Conservation (phyloP, 2,329 filamentous ascomycete genomes). For the Botrytis byssoidea region DNA sequence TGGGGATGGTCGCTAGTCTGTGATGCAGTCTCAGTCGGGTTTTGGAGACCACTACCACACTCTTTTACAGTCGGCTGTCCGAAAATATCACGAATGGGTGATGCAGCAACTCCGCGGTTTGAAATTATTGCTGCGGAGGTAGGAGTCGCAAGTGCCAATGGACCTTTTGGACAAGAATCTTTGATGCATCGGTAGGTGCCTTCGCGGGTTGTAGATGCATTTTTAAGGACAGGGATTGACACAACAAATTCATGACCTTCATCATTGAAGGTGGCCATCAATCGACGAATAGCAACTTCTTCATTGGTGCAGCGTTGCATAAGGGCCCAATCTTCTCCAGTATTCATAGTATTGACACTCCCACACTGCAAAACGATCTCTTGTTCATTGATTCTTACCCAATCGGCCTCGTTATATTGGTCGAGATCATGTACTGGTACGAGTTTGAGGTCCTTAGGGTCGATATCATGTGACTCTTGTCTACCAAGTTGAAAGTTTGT, state of each 20-base stretch:
- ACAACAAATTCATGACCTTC: slow-evolving; percentile 13
- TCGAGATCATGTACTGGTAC: not conserved
- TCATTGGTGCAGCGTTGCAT: slow-evolving; percentile 17
- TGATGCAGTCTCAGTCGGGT: not conserved
- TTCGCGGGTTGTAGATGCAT: not conserved
- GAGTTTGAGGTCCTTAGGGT: slow-evolving; percentile 20
- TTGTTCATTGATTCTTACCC: slow-evolving; percentile 11
- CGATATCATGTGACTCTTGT: slow-evolving; percentile 6
- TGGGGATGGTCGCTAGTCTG: not conserved
- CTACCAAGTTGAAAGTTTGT: not conserved
- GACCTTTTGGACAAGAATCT: not conserved
- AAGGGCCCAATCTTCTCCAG: slow-evolving; percentile 18
- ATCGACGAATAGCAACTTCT: slow-evolving; percentile 17
- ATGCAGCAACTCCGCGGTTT: not conserved
- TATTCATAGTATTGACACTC: not conserved
- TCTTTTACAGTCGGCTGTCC: not conserved
- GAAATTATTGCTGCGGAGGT: not conserved
- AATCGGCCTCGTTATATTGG: not conserved
- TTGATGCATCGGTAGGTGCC: slow-evolving; percentile 11
- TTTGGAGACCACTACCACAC: too few species aligned
- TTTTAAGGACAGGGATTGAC: not conserved
- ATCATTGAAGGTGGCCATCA: slow-evolving; percentile 11
- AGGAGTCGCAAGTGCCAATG: not conserved
- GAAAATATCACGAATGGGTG: not conserved
- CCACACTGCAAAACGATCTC: slow-evolving; percentile 15